Evolutionary conservation across 2,329 filamentous ascomycete species (phyloP).

Genomic region (Stagonosporopsis tanaceti): DNA sequence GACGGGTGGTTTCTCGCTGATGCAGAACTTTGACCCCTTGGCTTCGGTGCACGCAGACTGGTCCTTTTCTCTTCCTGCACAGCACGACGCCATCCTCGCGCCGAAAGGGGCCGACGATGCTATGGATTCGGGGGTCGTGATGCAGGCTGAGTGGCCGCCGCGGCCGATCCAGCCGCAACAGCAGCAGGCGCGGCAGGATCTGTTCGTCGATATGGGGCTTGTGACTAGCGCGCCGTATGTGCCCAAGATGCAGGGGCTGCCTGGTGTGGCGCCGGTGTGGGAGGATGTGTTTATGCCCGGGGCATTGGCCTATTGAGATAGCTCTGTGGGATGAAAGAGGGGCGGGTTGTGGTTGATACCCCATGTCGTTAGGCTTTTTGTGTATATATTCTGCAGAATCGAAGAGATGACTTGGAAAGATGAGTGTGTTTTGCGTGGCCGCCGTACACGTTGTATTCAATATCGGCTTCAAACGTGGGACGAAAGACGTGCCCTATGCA

Average conservation of each 20-base stretch:
- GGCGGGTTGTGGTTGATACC: too few relatives aligned
- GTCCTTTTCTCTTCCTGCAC: not conserved
- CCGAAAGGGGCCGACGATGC: not conserved
- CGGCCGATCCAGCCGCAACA: not conserved
- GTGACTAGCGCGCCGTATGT: constrained; percentile 42
- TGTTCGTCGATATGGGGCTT: constrained; percentile 43
- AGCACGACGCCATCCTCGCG: not conserved
- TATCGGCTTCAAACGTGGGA: too few relatives aligned
- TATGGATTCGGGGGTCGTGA: constrained; percentile 33
- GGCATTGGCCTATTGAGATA: not conserved
- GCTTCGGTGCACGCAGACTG: not conserved
- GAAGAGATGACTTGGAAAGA: too few relatives aligned
- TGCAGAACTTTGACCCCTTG: not conserved
- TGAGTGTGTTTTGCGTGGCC: too few relatives aligned
- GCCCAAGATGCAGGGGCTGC: constrained; percentile 49
- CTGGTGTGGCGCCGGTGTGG: constrained; percentile 34
- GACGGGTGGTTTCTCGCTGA: not conserved
- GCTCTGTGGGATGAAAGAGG: not conserved
- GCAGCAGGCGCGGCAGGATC: constrained; percentile 20
- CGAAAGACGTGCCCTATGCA: too few relatives aligned
- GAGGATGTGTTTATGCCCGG: constrained; percentile 51
- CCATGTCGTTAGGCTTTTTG: too few relatives aligned
- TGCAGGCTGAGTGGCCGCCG: constrained; percentile 57
- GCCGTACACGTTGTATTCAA: too few relatives aligned
- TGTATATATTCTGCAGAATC: too few relatives aligned